Evolutionary conservation across 2,329 filamentous ascomycete species (phyloP).

Genomic region (Fusarium goolgardi): DNA sequence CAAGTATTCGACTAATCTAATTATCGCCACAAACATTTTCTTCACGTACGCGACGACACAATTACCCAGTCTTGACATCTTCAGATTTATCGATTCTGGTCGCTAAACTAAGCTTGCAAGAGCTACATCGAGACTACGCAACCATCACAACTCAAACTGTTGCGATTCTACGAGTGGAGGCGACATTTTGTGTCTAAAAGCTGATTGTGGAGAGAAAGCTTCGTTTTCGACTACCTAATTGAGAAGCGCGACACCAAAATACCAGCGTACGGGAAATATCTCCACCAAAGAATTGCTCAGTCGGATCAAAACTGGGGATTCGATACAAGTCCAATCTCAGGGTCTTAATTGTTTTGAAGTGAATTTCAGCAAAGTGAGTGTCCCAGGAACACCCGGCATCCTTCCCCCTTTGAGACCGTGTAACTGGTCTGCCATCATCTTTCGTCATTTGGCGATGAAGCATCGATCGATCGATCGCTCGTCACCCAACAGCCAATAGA

Average conservation of each 20-base stretch:
- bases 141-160: background rate
- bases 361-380: slow-evolving; percentile 31
- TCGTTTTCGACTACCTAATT: slow-evolving; percentile 1
- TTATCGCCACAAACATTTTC: background rate
- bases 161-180: slow-evolving; percentile 17
- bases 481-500: slow-evolving; percentile 43
- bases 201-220: slow-evolving; percentile 27
- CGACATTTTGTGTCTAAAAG: slow-evolving; percentile 2
- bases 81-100: background rate
- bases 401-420: slow-evolving; percentile 20
- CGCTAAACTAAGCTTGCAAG: slow-evolving; percentile 2
- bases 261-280: background rate
- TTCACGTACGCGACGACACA: background rate
- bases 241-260: slow-evolving; percentile 5
- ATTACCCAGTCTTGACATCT: background rate
- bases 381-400: slow-evolving; percentile 21
- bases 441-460: slow-evolving; percentile 45
- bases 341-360: slow-evolving; percentile 7
- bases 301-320: background rate
- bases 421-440: slow-evolving; percentile 27
- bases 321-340: background rate
- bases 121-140: background rate
- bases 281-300: slow-evolving; percentile 1
- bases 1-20: background rate
- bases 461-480: slow-evolving; percentile 52